Evolutionary conservation across 1,284 basidiomycete species (phyloP).

Genomic region (Serendipita sp.): DNA sequence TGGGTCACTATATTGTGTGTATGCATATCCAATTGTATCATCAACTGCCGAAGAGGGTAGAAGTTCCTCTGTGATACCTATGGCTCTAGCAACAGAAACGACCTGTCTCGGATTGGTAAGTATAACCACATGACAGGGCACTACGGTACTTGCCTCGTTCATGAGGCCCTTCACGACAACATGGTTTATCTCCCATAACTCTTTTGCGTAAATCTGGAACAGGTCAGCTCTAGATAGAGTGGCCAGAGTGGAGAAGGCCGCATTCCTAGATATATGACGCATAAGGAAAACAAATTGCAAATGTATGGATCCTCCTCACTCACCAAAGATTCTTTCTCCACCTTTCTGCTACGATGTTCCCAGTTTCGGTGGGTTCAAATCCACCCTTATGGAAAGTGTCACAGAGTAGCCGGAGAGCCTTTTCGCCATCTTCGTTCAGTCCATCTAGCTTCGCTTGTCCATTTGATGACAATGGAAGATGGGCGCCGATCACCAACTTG

Average conservation of each 20-base stretch:
- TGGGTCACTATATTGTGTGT: slow-evolving; percentile 11
- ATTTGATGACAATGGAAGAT: slow-evolving; percentile 14
- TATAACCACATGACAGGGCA: neutral
- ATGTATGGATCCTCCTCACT: slow-evolving; percentile 11
- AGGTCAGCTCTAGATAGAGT: neutral
- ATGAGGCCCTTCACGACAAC: slow-evolving; percentile 25
- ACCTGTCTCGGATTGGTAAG: slow-evolving; percentile 18
- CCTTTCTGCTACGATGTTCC: slow-evolving; percentile 28
- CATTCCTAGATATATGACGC: slow-evolving; percentile 20
- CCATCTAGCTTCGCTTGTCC: slow-evolving; percentile 11
- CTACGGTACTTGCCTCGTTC: slow-evolving; percentile 16
- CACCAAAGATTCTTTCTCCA: slow-evolving; percentile 34
- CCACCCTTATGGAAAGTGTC: slow-evolving; percentile 25
- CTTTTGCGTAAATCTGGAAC: slow-evolving; percentile 4
- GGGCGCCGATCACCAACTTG: slow-evolving; percentile 24
- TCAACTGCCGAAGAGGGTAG: slow-evolving; percentile 14
- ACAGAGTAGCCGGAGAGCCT: slow-evolving; percentile 21
- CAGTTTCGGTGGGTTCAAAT: slow-evolving; percentile 20
- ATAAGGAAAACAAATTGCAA: neutral
- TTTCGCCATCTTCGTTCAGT: slow-evolving; percentile 16
- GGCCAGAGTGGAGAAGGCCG: slow-evolving; percentile 19
- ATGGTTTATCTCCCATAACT: slow-evolving; percentile 18
- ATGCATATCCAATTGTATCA: slow-evolving; percentile 12
- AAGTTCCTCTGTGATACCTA: slow-evolving; percentile 11
- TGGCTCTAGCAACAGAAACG: slow-evolving; percentile 24